These are phyloP conservation scores for Peronosclerospora sorghi DNA, from an alignment of 352 stramenopile genomes.

Conservation along the genomic window DNA sequence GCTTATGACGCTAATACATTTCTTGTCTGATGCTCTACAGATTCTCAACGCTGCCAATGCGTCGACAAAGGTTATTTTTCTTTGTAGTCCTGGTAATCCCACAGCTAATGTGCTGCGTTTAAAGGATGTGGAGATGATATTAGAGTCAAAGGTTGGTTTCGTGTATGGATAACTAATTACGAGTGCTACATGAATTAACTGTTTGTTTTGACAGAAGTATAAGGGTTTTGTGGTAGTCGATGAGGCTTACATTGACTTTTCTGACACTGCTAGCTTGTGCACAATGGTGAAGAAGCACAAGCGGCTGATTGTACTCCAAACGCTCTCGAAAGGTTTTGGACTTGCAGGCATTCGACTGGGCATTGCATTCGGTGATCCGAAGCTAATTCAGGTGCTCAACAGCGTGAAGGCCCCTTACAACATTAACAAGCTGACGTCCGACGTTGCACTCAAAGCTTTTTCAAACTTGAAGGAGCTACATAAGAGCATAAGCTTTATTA, in stretches of 20 bases:
- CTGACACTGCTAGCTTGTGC: conserved; percentile 55
- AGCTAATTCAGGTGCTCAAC: conserved; percentile 96
- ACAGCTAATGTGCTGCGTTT: conserved; percentile 91
- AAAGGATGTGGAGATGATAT: conserved; percentile 83
- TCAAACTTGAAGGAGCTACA: conserved; percentile 39
- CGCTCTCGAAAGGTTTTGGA: conserved; percentile 96
- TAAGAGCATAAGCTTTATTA: conserved; percentile 60
- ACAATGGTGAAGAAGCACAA: conserved; percentile 88
- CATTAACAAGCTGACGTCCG: conserved; percentile 94
- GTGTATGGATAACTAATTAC: not conserved
- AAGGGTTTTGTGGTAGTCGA: conserved; percentile 96
- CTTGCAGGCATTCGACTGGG: conserved; percentile 92
- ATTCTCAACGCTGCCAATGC: conserved; percentile 84
- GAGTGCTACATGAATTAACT: not conserved
- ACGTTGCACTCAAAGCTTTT: conserved; percentile 65
- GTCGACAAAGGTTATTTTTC: conserved; percentile 93
- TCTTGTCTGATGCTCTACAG: conserved; percentile 22
- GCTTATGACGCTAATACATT: not conserved
- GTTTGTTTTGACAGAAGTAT: conserved; percentile 36
- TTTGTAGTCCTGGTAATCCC: conserved; percentile 97
- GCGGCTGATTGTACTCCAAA: conserved; percentile 95
- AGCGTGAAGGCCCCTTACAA: conserved; percentile 99
- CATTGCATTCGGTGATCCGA: conserved; percentile 84
- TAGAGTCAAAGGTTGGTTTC: conserved; percentile 53
- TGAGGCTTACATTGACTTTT: conserved; percentile 98